phyloP scores from a whole-genome alignment of 257 asterid species.

The Solanum corneliomulleri region DNA sequence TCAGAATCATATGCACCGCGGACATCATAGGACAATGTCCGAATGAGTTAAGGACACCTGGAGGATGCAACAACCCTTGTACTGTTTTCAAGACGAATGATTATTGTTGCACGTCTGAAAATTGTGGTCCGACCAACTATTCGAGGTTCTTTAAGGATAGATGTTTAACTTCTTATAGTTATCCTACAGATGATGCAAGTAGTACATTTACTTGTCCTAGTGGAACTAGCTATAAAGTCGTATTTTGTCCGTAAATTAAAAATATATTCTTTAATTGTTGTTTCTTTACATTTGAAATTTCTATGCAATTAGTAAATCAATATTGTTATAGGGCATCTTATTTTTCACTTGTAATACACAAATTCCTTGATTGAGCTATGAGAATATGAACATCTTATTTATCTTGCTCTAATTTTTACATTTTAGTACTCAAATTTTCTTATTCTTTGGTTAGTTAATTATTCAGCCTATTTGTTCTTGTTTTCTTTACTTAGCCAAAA shows the following conservation, averaged over 20 bases:
- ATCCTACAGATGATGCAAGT: not conserved
- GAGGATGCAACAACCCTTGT: slow-evolving; percentile 13
- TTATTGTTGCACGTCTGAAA: slow-evolving; percentile 4
- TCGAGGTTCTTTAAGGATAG: not conserved
- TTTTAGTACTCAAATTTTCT: too few relatives aligned
- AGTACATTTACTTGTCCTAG: not conserved
- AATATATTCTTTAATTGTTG: too few relatives aligned
- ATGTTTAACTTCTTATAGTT: slow-evolving; percentile 1
- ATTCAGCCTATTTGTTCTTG: too few relatives aligned
- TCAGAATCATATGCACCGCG: not conserved
- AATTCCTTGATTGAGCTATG: too few relatives aligned
- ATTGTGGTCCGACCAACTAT: not conserved
- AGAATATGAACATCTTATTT: too few relatives aligned
- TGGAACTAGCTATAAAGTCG: not conserved
- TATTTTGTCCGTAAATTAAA: not conserved
- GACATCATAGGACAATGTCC: slow-evolving; percentile 10
- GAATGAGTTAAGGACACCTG: not conserved
- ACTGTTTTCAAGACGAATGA: not conserved
- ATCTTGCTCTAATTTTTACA: too few relatives aligned
- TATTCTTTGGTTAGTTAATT: too few relatives aligned
- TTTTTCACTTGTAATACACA: too few relatives aligned
- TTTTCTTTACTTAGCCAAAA: too few relatives aligned
- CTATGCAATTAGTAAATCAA: too few relatives aligned
- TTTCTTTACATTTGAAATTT: too few relatives aligned
- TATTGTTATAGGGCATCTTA: too few relatives aligned